phyloP scores from a whole-genome alignment of 768 basidiomycete genomes.

The Russula sp. region DNA sequence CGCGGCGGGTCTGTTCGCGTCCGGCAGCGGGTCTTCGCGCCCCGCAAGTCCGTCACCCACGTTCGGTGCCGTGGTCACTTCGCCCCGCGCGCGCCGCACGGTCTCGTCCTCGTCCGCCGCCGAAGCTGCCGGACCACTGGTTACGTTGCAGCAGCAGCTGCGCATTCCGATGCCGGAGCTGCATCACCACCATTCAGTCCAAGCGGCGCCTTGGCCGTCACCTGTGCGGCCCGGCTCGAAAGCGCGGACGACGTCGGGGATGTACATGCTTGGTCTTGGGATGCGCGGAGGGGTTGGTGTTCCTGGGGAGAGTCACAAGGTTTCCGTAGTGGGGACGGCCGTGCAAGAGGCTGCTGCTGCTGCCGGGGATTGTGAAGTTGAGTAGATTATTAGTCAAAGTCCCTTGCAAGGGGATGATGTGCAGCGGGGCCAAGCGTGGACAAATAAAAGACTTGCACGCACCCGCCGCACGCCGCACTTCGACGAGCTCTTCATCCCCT shows the following conservation, averaged over 20 bases:
- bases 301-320: not conserved
- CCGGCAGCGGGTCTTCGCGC: constrained; percentile 27
- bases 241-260: constrained; percentile 47
- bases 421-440: constrained; percentile 3
- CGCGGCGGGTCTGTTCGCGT: constrained; percentile 47
- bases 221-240: constrained; percentile 27
- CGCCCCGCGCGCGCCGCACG: constrained; percentile 47
- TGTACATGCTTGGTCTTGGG: constrained; percentile 60
- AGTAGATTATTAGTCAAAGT: constrained; percentile 3
- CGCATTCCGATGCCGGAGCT: constrained; percentile 54
- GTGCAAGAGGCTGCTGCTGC: not conserved
- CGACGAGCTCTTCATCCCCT: not conserved
- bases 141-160: constrained; percentile 33
- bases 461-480: not conserved
- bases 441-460: constrained; percentile 4
- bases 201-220: constrained; percentile 13
- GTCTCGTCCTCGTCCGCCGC: constrained; percentile 27
- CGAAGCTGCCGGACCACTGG: constrained; percentile 22
- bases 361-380: not conserved
- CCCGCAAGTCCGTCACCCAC: constrained; percentile 44
- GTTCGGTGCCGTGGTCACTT: constrained; percentile 67
- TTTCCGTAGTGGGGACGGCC: not conserved
- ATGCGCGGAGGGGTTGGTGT: constrained; percentile 25
- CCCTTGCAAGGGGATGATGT: not conserved
- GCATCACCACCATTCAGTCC: constrained; percentile 19